phyloP scores from a whole-genome alignment of 2,329 filamentous ascomycete genomes.

The Karstenula rhodostoma region DNA sequence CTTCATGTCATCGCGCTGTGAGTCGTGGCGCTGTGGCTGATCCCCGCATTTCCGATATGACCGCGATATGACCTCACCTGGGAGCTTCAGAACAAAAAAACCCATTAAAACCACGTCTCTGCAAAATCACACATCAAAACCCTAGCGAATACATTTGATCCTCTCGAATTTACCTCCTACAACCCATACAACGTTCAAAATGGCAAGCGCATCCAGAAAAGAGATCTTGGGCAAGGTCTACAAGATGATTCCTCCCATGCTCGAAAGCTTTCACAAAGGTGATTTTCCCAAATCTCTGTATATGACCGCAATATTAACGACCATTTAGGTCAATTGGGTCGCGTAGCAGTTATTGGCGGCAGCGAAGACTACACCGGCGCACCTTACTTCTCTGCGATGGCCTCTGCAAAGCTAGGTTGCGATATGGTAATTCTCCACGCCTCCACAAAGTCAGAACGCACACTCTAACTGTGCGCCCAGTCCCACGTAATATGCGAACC shows the following conservation, averaged over 20 bases:
- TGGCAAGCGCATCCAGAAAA: constrained; percentile 70
- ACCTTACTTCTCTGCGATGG: constrained; percentile 98
- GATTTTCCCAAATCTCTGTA: constrained; percentile 8
- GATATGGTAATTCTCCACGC: constrained; percentile 72
- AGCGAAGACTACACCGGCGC: constrained; percentile 97
- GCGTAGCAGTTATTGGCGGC: constrained; percentile 92
- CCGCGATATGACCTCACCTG: constrained; percentile 9
- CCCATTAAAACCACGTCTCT: background rate
- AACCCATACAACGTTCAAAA: constrained; percentile 29
- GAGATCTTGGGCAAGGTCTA: constrained; percentile 81
- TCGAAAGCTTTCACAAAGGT: constrained; percentile 97
- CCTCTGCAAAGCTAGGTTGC: constrained; percentile 86
- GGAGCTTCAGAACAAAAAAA: constrained; percentile 3
- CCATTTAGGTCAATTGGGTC: constrained; percentile 80
- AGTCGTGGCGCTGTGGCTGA: constrained; percentile 4
- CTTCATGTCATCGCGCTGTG: background rate
- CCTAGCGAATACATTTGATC: background rate
- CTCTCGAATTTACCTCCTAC: background rate
- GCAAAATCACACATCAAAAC: background rate
- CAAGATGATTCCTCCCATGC: constrained; percentile 92
- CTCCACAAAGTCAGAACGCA: constrained; percentile 10
- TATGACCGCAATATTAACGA: constrained; percentile 23
- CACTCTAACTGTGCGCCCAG: constrained; percentile 53
- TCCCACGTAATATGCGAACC: constrained; percentile 96
- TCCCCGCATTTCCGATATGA: constrained; percentile 4